These are phyloP conservation scores for Tanacetum coccineum DNA, from an alignment of 129 eudicot genomes.

Conservation along the genomic window DNA sequence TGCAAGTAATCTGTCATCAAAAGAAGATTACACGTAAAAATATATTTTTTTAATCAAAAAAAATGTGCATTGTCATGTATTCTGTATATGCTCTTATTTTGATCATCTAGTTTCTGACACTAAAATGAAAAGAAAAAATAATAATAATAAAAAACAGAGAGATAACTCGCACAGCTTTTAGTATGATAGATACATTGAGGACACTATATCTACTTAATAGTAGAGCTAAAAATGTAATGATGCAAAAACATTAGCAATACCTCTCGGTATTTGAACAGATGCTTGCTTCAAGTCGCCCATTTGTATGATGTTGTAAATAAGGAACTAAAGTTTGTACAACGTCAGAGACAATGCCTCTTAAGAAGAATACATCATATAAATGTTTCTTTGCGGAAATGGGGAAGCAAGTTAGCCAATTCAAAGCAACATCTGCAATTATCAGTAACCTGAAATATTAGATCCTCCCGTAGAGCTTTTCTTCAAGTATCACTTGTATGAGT, in stretches of 20 bases:
- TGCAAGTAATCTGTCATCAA: constrained; percentile 56
- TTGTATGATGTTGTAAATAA: constrained; percentile 48
- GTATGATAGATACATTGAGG: background rate
- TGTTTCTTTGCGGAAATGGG: constrained; percentile 78
- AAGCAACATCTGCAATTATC: constrained; percentile 71
- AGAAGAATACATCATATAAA: constrained; percentile 71
- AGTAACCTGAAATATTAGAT: constrained; percentile 14
- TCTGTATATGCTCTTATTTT: background rate
- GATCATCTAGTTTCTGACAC: constrained; percentile 12
- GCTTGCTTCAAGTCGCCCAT: constrained; percentile 33
- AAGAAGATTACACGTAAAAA: background rate
- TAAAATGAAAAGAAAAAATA: background rate
- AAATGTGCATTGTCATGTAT: background rate
- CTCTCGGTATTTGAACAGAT: constrained; percentile 78
- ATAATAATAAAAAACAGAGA: background rate
- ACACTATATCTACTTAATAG: background rate
- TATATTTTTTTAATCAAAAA: background rate
- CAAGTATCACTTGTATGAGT: background rate
- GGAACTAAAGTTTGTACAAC: constrained; percentile 74
- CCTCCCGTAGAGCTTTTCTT: background rate
- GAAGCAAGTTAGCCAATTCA: constrained; percentile 76
- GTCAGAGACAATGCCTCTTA: constrained; percentile 53
- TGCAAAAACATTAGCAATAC: constrained; percentile 29
- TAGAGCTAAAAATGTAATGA: background rate
- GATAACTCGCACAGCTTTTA: constrained; percentile 2